Evolutionary conservation across 768 basidiomycete genomes (phyloP).

Genomic region (Saitozyma sp.): DNA sequence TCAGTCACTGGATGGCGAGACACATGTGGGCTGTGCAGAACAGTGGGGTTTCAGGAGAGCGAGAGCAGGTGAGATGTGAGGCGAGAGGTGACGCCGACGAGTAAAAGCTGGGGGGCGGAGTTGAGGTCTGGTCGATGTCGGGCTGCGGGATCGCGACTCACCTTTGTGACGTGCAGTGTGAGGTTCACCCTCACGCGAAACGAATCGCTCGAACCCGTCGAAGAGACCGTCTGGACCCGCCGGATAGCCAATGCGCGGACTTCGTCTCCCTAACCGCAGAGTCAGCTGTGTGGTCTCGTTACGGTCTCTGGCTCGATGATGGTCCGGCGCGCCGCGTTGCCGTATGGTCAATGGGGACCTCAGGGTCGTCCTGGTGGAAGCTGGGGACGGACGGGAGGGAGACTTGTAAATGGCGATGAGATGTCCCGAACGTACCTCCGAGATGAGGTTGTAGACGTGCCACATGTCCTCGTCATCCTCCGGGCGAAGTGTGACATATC

Average conservation of each 20-base stretch:
- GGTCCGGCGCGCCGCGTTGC: no score
- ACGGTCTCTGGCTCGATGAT: no score
- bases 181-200: constrained; percentile 81
- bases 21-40: background rate
- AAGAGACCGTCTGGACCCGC: constrained; percentile 84
- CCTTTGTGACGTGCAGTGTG: constrained; percentile 73
- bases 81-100: no score
- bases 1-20: no score
- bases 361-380: background rate
- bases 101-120: no score
- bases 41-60: background rate
- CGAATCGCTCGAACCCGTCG: constrained; percentile 92
- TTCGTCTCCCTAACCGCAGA: constrained; percentile 63
- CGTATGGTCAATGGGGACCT: background rate
- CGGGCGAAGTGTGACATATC: constrained; percentile 88
- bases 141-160: constrained; percentile 51
- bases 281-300: constrained; percentile 1
- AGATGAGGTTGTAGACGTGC: constrained; percentile 97
- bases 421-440: constrained; percentile 58
- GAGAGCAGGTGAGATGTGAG: no score
- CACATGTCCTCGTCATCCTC: constrained; percentile 99
- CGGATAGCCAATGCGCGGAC: constrained; percentile 84
- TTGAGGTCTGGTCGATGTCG: no score
- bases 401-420: background rate
- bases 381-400: background rate